Conservation (phyloP, 352 stramenopile genomes). For the Blastocystis sp. region DNA sequence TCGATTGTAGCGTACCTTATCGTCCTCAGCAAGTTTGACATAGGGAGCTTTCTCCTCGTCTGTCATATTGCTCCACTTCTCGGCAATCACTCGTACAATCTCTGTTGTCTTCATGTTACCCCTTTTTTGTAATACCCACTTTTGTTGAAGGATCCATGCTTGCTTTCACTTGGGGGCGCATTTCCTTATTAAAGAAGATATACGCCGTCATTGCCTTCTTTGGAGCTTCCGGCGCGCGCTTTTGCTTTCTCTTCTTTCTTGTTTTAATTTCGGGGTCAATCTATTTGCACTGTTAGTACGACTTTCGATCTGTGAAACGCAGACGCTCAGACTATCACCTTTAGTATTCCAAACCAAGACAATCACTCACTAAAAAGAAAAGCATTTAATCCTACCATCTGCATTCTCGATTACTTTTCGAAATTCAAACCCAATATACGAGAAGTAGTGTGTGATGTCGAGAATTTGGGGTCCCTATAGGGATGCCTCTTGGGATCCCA, state of each 20-base stretch:
- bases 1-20: constrained; percentile 88
- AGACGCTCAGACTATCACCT: too few species aligned
- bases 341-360: too few species aligned
- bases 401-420: too few species aligned
- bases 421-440: too few species aligned
- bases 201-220: constrained; percentile 85
- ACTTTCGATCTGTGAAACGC: too few species aligned
- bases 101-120: constrained; percentile 75
- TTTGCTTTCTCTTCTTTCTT: constrained; percentile 73
- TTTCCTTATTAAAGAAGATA: constrained; percentile 87
- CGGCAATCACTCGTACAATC: constrained; percentile 84
- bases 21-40: constrained; percentile 84
- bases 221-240: constrained; percentile 81
- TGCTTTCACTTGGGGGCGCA: constrained; percentile 83
- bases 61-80: constrained; percentile 81
- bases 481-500: too few species aligned
- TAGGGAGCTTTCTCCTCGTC: constrained; percentile 86
- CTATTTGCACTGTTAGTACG: constrained; percentile 1
- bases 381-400: too few species aligned
- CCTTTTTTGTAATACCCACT: constrained; percentile 46
- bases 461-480: too few species aligned
- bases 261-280: constrained; percentile 21
- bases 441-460: too few species aligned
- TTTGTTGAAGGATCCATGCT: constrained; percentile 81
- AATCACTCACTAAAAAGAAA: too few species aligned